phyloP scores from a whole-genome alignment of 108 stramenopile species.

The Conticribra guillardii region DNA sequence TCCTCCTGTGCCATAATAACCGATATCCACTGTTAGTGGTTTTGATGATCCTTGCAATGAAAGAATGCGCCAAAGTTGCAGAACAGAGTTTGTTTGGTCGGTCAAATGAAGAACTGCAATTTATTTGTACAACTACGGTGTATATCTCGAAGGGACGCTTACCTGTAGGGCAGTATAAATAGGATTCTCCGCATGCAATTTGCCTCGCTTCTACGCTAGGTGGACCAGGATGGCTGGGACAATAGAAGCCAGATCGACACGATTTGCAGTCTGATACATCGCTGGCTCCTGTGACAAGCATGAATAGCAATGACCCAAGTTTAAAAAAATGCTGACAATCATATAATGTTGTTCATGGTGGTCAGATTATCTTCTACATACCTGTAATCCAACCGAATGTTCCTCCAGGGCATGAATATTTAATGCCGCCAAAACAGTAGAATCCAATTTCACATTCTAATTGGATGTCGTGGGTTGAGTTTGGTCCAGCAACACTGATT shows the following conservation, averaged over 20 bases:
- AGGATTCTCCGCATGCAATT: slow-evolving; percentile 27
- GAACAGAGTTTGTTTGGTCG: too few relatives aligned
- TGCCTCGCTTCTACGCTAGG: slow-evolving; percentile 33
- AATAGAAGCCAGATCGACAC: slow-evolving; percentile 39
- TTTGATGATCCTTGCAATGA: slow-evolving; percentile 36
- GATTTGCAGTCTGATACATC: slow-evolving; percentile 23
- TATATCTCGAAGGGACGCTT: too few relatives aligned
- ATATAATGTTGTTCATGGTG: not conserved
- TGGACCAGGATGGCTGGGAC: slow-evolving; percentile 37
- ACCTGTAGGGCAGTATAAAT: slow-evolving; percentile 32
- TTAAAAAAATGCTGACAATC: not conserved
- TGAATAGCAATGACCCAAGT: not conserved
- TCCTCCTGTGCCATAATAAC: slow-evolving; percentile 39
- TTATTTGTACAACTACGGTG: too few relatives aligned
- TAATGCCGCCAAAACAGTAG: slow-evolving; percentile 40
- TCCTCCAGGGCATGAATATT: slow-evolving; percentile 46
- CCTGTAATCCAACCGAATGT: slow-evolving; percentile 28
- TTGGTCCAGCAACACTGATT: slow-evolving; percentile 33
- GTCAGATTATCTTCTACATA: not conserved
- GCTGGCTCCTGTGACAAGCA: slow-evolving; percentile 12
- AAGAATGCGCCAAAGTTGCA: too few relatives aligned
- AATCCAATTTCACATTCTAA: slow-evolving; percentile 38
- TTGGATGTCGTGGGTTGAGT: slow-evolving; percentile 33
- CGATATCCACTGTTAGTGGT: slow-evolving; percentile 32
- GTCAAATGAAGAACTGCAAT: too few relatives aligned